Conservation (phyloP, 148 eudicot genomes). For the Nyssa sinensis region DNA sequence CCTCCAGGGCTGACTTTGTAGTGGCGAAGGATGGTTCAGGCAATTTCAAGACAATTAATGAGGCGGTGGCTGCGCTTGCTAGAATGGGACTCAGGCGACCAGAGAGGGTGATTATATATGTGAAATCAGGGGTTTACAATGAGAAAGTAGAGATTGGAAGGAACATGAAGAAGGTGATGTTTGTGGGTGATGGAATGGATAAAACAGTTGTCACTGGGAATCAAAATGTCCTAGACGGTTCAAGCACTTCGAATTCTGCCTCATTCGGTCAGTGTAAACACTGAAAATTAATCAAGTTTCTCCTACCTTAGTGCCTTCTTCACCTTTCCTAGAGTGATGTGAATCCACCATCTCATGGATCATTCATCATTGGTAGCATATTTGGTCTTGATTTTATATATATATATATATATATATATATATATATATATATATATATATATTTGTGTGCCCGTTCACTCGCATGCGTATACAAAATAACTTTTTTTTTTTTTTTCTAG, state of each 20-base stretch:
- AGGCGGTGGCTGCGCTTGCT: conserved; percentile 40
- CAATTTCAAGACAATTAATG: conserved; percentile 34
- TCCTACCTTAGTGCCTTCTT: too few relatives aligned
- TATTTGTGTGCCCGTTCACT: too few relatives aligned
- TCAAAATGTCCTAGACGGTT: conserved; percentile 42
- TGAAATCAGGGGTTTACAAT: conserved; percentile 51
- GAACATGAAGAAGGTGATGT: conserved; percentile 44
- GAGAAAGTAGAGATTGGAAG: conserved; percentile 48
- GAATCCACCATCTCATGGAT: too few relatives aligned
- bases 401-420: too few relatives aligned
- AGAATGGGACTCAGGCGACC: conserved; percentile 14
- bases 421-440: too few relatives aligned
- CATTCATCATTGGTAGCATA: too few relatives aligned
- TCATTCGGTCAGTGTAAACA: conserved; percentile 37
- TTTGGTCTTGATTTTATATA: too few relatives aligned
- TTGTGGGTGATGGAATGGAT: conserved; percentile 60
- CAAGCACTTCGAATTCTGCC: conserved; percentile 43
- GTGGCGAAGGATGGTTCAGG: conserved; percentile 67
- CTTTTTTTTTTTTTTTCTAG: too few relatives aligned
- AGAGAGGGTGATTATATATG: conserved; percentile 41
- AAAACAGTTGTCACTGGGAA: conserved; percentile 51
- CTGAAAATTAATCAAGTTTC: neutral
- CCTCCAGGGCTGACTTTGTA: conserved; percentile 41
- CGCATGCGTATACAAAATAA: too few relatives aligned
- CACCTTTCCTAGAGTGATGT: too few relatives aligned